These are phyloP conservation scores for Penstemon barbatus DNA, from an alignment of 257 asterid genomes.

Conservation along the genomic window DNA sequence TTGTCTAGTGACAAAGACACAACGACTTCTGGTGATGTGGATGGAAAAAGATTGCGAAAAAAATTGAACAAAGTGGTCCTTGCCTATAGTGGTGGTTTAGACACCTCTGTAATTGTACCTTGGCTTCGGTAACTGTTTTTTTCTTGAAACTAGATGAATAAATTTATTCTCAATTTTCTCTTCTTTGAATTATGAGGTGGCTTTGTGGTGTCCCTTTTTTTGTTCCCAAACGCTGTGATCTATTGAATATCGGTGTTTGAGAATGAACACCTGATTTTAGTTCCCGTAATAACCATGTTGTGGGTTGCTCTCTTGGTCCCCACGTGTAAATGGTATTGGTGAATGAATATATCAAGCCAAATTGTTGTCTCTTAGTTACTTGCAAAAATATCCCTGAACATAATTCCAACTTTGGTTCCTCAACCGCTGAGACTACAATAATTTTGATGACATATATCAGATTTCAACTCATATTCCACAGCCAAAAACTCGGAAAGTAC, in stretches of 20 bases:
- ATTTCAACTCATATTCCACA: not conserved
- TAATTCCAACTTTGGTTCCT: not conserved
- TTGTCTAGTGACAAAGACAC: conserved; percentile 58
- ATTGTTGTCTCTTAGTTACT: no score
- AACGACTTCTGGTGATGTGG: conserved; percentile 35
- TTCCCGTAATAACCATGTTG: no score
- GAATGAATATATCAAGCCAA: no score
- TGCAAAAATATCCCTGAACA: not conserved
- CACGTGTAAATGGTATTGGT: no score
- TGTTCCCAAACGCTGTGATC: no score
- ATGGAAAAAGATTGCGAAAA: conserved; percentile 47
- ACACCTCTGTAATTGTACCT: conserved; percentile 93
- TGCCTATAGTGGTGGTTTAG: conserved; percentile 93
- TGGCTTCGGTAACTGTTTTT: conserved; percentile 43
- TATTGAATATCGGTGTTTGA: no score
- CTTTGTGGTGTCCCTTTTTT: no score
- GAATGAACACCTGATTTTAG: no score
- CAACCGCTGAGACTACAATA: not conserved
- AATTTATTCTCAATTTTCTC: no score
- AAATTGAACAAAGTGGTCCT: conserved; percentile 84
- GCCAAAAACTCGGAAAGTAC: not conserved
- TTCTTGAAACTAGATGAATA: no score
- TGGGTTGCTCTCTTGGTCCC: no score
- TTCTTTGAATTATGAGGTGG: no score
- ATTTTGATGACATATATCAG: not conserved